Evolutionary conservation across 176 grass and related monocot genomes (phyloP).

Genomic region (Oryza punctata): DNA sequence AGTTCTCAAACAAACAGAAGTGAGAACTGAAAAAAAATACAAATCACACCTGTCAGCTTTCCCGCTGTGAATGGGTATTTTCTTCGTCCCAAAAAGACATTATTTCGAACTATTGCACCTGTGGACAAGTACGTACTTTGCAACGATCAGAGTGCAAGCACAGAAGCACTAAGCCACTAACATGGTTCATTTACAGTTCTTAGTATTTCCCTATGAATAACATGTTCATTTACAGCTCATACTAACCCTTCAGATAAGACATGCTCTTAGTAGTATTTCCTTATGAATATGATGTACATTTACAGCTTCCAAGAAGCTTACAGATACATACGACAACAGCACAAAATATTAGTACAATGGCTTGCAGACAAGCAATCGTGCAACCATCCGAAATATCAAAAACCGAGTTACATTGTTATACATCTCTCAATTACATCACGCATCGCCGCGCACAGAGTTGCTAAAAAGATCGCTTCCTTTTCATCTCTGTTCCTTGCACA

Average conservation of each 20-base stretch:
- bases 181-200: too few relatives aligned
- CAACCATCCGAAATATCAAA: not conserved
- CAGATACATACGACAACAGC: conserved; percentile 8
- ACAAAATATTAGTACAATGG: conserved; percentile 16
- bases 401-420: conserved; percentile 13
- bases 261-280: not conserved
- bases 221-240: too few relatives aligned
- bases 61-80: too few relatives aligned
- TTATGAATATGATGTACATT: not conserved
- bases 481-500: not conserved
- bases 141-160: not conserved
- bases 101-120: too few relatives aligned
- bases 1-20: not conserved
- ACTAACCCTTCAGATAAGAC: not conserved
- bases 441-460: not conserved
- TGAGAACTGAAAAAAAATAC: not conserved
- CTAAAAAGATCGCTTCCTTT: not conserved
- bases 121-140: too few relatives aligned
- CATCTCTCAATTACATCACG: not conserved
- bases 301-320: conserved; percentile 21
- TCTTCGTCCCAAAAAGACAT: too few relatives aligned
- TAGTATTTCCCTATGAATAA: too few relatives aligned
- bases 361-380: not conserved
- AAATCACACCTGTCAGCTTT: not conserved
- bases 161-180: too few relatives aligned